Conservation (phyloP, 139 green algal species). For the Closterium sp. region DNA sequence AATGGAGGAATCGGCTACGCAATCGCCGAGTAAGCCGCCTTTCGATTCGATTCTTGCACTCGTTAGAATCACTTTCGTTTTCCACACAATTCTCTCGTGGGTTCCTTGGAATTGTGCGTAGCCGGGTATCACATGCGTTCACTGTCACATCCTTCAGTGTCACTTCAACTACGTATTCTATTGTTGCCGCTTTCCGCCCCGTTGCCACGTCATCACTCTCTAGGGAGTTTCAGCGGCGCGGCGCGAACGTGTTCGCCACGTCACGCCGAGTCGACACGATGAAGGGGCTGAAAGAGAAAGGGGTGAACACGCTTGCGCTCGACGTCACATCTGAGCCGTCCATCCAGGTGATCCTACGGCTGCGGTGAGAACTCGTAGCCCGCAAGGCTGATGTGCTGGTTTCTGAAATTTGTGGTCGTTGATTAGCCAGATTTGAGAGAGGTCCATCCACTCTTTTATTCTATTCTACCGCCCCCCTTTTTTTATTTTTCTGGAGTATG, state of each 20-base stretch:
- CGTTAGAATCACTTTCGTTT: no score
- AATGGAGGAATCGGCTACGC: constrained; percentile 13
- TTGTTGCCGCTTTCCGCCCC: no score
- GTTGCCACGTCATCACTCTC: background rate
- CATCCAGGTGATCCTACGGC: constrained; percentile 10
- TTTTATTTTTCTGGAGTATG: no score
- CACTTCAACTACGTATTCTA: no score
- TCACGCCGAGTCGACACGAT: constrained; percentile 15
- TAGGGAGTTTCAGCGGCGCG: background rate
- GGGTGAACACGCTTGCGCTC: constrained; percentile 4
- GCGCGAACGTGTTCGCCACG: constrained; percentile 5
- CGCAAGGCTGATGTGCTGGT: no score
- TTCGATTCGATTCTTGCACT: background rate
- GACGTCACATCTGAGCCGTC: constrained; percentile 26
- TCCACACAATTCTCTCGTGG: no score
- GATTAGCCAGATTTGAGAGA: no score
- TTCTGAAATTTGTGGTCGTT: no score
- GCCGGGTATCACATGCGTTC: background rate
- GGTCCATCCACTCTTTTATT: no score
- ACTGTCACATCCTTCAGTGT: background rate
- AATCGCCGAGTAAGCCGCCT: constrained; percentile 13
- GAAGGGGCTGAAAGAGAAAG: background rate
- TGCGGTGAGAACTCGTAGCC: no score
- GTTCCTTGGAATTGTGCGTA: no score
- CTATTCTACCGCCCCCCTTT: no score